Base-by-base conservation (phyloP, 257 asterid genomes). In the Fraxinus cuspidata region DNA sequence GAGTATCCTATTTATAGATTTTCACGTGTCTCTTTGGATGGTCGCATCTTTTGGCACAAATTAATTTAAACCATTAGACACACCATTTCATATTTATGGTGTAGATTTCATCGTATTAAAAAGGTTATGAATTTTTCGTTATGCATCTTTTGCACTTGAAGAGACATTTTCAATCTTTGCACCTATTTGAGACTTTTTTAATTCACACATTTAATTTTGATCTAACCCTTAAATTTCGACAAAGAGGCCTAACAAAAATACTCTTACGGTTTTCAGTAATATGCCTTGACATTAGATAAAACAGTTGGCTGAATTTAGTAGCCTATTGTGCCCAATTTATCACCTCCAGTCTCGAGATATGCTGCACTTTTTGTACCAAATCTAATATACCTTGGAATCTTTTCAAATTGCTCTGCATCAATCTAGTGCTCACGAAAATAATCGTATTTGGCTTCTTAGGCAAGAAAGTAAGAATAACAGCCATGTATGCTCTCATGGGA, bases 271-370 rank as follows among this genome's bases (percentile, higher is more conserved):
- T 38, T 27, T 11, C 34, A 6, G 56, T 68, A 42, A 49, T 6
- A 49, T 88, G 92, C 98, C 97, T 90, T 77, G 71, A 95, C 99
- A 42, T 89, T 77, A 25, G 98, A 92, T 89, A 93, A 95, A 60
- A 93, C 2, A 38, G 98, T 94, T 34, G 98, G 98, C 84, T 91
- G 89, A 83, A 92, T 65, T 69, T 87, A 92, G 83, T 88, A 94
- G 49, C 99, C 99, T 79, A 84, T 86, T 13, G 77, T 63, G 58
- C 97, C 99, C 12, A 82, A 66, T 65, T 86, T 86, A 19, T 80
- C 90, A 25, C 97, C 99, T 53, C 98, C 99, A 8, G 96, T 81
- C 81, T 92, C 97, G 27, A 95, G 92, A 77, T 90, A 91, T 34
- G 99, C 99, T 49, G 96, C 99, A 79, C 88, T 19, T 40, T 89